Evolutionary conservation across 352 stramenopile species (phyloP).

Genomic region (Phytophthora palmivora): DNA sequence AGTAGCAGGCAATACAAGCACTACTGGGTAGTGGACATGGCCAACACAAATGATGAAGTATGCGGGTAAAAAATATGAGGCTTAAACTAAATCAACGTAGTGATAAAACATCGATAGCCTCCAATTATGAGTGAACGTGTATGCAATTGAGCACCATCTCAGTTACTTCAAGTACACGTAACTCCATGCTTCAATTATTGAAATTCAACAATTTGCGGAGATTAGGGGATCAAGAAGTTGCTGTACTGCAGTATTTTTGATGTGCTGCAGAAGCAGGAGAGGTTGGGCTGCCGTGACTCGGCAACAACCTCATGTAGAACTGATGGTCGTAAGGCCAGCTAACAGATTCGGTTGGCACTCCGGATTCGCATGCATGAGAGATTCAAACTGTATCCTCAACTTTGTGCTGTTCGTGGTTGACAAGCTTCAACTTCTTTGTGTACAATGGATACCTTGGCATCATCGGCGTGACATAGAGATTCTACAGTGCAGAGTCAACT

Average conservation of each 20-base stretch:
- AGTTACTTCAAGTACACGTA: no score
- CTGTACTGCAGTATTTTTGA: background rate
- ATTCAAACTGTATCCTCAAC: background rate
- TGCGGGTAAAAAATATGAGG: background rate
- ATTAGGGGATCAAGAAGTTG: background rate
- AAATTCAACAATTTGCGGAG: background rate
- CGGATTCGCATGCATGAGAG: background rate
- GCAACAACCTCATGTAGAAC: no score
- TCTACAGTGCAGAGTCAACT: background rate
- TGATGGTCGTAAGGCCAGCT: no score
- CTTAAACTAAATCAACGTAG: no score
- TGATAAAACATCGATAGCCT: no score
- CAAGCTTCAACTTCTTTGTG: constrained; percentile 8
- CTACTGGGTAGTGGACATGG: constrained; percentile 30
- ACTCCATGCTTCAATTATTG: no score
- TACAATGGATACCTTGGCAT: background rate
- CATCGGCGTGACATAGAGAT: constrained; percentile 2
- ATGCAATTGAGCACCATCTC: background rate
- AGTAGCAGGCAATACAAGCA: background rate
- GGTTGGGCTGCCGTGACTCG: no score
- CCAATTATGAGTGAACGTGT: background rate
- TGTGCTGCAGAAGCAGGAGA: background rate
- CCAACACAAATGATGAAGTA: constrained; percentile 11
- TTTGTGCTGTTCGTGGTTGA: constrained; percentile 9
- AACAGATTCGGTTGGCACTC: no score